Percentiles rank a stretch among this genome's conserved stretches.
Conservation (phyloP, 2,329 filamentous ascomycete species). For the Zopfia rhizophila region DNA sequence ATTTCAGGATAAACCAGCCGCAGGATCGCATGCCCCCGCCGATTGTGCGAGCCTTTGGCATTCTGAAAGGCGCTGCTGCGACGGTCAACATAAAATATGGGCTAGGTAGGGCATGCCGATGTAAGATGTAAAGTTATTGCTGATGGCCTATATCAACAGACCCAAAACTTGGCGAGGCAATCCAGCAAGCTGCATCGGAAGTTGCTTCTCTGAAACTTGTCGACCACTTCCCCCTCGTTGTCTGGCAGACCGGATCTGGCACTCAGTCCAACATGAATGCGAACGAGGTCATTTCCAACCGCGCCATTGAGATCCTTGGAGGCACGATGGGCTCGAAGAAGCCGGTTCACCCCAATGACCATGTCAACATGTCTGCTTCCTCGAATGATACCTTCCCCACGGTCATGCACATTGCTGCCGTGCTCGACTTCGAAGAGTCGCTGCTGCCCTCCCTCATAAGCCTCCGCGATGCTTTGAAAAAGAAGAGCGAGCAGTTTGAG, state of each 20-base stretch:
- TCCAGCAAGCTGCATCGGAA: slow-evolving; percentile 92
- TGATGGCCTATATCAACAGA: slow-evolving; percentile 65
- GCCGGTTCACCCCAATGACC: slow-evolving; percentile 98
- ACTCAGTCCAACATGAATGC: slow-evolving; percentile 99
- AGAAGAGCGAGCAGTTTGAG: slow-evolving; percentile 89
- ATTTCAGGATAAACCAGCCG: slow-evolving; percentile 99
- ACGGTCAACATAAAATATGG: slow-evolving; percentile 96
- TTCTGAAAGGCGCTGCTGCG: slow-evolving; percentile 95
- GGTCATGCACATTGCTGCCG: slow-evolving; percentile 99
- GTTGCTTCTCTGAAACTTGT: slow-evolving; percentile 92
- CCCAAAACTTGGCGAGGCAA: slow-evolving; percentile 88
- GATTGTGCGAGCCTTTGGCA: slow-evolving; percentile 92
- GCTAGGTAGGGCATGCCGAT: slow-evolving; percentile 68
- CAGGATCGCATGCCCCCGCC: slow-evolving; percentile 98
- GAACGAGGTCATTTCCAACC: slow-evolving; percentile 99
- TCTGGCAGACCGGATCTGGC: slow-evolving; percentile 99
- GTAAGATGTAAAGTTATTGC: slow-evolving; percentile 9
- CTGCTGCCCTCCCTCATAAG: slow-evolving; percentile 85
- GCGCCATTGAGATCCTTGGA: slow-evolving; percentile 96
- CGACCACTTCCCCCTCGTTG: slow-evolving; percentile 97
- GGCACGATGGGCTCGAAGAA: slow-evolving; percentile 96
- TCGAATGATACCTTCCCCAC: slow-evolving; percentile 99
- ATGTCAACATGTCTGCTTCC: slow-evolving; percentile 98
- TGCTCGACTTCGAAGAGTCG: slow-evolving; percentile 88
- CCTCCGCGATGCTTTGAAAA: slow-evolving; percentile 84